phyloP scores from a whole-genome alignment of 176 grass and related monocot species.

The Poa annua region DNA sequence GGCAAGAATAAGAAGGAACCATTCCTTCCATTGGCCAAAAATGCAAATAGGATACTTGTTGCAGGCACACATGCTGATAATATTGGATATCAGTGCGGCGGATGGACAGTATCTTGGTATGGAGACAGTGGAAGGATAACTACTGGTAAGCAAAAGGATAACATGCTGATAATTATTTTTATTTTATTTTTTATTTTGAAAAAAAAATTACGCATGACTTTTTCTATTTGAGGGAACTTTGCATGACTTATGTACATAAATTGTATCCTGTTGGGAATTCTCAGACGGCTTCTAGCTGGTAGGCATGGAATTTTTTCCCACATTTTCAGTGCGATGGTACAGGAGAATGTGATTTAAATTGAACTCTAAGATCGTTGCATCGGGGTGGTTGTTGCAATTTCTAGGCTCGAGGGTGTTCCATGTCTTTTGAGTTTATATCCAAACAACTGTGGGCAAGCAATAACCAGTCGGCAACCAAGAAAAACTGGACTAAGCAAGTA shows the following conservation, averaged over 20 bases:
- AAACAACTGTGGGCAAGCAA: background rate
- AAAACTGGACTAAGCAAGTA: background rate
- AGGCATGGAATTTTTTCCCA: background rate
- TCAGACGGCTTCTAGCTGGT: background rate
- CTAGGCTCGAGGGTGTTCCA: background rate
- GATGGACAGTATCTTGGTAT: conserved; percentile 84
- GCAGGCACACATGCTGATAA: conserved; percentile 73
- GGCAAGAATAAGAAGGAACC: conserved; percentile 63
- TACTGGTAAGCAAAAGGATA: conserved; percentile 52
- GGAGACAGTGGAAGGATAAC: conserved; percentile 74
- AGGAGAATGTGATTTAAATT: background rate
- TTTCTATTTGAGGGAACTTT: too few species aligned
- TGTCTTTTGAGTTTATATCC: background rate
- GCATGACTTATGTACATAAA: background rate
- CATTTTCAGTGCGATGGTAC: background rate
- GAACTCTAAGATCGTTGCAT: background rate
- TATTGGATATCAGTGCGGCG: conserved; percentile 90
- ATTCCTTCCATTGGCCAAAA: conserved; percentile 78
- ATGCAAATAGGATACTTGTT: conserved; percentile 74
- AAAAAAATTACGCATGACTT: too few species aligned
- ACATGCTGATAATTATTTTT: too few species aligned
- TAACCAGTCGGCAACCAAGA: background rate
- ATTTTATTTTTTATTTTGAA: too few species aligned
- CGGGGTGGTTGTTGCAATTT: background rate
- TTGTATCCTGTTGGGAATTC: background rate